Percentiles rank a stretch among this genome's conserved stretches.
Evolutionary conservation across 305 asterid genomes (phyloP).

Genomic region (Fraxinus nigra): DNA sequence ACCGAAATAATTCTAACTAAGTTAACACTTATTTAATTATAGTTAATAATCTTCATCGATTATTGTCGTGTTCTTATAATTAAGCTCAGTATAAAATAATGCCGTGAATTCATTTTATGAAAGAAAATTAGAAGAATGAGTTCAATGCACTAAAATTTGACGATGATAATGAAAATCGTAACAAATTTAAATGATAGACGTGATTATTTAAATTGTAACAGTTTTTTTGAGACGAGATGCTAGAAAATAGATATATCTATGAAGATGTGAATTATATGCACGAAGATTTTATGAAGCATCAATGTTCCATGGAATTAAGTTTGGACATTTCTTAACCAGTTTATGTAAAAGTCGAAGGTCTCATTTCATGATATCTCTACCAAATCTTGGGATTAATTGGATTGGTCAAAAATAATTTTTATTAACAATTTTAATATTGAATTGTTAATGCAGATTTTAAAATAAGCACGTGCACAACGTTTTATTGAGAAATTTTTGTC

Average conservation of each 20-base stretch:
- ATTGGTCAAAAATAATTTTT: no score
- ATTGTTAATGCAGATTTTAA: background rate
- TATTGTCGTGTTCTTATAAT: background rate
- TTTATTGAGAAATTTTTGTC: no score
- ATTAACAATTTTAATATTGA: background rate
- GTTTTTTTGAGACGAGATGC: background rate
- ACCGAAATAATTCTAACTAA: background rate
- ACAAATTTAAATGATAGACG: background rate
- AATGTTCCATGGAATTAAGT: background rate
- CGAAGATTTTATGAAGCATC: background rate
- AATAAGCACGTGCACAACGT: background rate
- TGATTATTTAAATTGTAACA: background rate
- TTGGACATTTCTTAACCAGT: background rate
- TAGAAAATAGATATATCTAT: background rate
- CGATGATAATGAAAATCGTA: background rate
- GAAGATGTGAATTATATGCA: background rate
- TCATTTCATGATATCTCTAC: background rate
- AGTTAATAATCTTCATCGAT: background rate
- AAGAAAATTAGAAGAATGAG: background rate
- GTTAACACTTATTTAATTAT: background rate
- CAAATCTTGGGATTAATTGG: background rate
- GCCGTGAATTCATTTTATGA: background rate
- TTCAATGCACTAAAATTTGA: background rate
- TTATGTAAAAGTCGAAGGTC: background rate
- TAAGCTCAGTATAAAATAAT: background rate